Conservation (phyloP, 352 stramenopile genomes). For the Plasmopara halstedii region DNA sequence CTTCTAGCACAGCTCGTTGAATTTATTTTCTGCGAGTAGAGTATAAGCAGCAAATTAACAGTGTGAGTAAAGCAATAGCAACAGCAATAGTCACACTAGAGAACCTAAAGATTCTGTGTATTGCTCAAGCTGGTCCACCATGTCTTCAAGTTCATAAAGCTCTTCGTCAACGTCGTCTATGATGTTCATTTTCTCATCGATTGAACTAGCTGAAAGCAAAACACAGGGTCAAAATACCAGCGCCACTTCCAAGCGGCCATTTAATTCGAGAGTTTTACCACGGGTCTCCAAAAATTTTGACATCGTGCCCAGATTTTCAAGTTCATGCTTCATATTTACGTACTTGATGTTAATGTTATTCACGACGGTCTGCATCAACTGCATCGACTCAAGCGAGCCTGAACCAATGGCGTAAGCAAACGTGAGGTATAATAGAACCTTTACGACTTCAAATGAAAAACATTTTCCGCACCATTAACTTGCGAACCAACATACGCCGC, state of each 20-base stretch:
- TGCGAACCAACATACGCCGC: conserved; percentile 58
- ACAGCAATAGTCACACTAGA: conserved; percentile 3
- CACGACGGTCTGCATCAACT: conserved; percentile 59
- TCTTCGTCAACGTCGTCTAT: conserved; percentile 83
- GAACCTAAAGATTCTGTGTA: conserved; percentile 69
- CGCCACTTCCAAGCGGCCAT: not conserved
- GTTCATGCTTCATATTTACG: conserved; percentile 44
- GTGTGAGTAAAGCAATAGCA: not conserved
- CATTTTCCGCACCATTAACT: conserved; percentile 35
- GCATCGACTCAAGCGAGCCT: conserved; percentile 74
- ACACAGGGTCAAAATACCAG: not conserved
- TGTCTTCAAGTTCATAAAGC: conserved; percentile 78
- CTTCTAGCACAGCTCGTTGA: conserved; percentile 43
- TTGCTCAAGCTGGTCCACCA: conserved; percentile 79
- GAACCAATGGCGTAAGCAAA: not conserved
- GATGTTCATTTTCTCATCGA: conserved; percentile 67
- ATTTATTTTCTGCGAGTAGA: conserved; percentile 54
- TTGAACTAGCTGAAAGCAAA: conserved; percentile 26
- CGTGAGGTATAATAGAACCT: no score
- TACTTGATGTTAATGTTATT: conserved; percentile 59
- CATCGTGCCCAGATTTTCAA: conserved; percentile 50
- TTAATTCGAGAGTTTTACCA: conserved; percentile 26
- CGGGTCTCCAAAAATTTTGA: conserved; percentile 59
- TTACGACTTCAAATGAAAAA: not conserved
- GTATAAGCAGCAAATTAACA: conserved; percentile 4